phyloP scores from a whole-genome alignment of 2,329 filamentous ascomycete genomes.

The Periconia sp. region DNA sequence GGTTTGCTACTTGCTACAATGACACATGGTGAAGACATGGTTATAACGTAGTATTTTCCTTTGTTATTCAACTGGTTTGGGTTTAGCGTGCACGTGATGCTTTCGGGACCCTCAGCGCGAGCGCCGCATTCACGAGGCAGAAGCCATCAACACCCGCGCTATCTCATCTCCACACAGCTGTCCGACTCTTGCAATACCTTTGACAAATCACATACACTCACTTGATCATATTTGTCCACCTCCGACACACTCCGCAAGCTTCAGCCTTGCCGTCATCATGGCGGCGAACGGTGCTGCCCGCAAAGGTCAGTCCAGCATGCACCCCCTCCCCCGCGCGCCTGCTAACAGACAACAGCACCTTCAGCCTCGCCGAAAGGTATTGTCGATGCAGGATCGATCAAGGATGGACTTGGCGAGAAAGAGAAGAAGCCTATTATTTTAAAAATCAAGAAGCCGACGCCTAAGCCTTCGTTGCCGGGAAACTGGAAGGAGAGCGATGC shows the following conservation, averaged over 20 bases:
- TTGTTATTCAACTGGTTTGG: too few species aligned
- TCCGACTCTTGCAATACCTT: conserved; percentile 13
- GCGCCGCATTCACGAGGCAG: conserved; percentile 8
- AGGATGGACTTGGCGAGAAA: conserved; percentile 44
- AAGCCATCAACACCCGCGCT: conserved; percentile 15
- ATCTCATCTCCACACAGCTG: conserved; percentile 23
- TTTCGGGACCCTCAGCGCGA: conserved; percentile 10
- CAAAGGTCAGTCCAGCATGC: conserved; percentile 27
- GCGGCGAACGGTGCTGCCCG: conserved; percentile 42
- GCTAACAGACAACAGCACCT: conserved; percentile 32
- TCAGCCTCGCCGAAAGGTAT: conserved; percentile 31
- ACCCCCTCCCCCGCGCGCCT: background rate
- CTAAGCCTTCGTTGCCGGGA: conserved; percentile 70
- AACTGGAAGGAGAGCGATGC: conserved; percentile 73
- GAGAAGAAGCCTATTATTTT: conserved; percentile 48
- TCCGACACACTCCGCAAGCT: conserved; percentile 46
- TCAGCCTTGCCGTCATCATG: conserved; percentile 32
- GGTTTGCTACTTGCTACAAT: too few species aligned
- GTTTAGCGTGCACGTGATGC: conserved; percentile 12
- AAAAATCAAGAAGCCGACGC: conserved; percentile 64
- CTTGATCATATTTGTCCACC: conserved; percentile 1
- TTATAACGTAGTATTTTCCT: too few species aligned
- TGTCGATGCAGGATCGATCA: conserved; percentile 35
- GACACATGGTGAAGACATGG: too few species aligned
- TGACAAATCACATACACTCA: background rate